Percentiles rank a stretch among this genome's conserved stretches.
These are phyloP conservation scores for Gynochthodes officinalis DNA, from an alignment of 257 asterid species.

Conservation along the genomic window DNA sequence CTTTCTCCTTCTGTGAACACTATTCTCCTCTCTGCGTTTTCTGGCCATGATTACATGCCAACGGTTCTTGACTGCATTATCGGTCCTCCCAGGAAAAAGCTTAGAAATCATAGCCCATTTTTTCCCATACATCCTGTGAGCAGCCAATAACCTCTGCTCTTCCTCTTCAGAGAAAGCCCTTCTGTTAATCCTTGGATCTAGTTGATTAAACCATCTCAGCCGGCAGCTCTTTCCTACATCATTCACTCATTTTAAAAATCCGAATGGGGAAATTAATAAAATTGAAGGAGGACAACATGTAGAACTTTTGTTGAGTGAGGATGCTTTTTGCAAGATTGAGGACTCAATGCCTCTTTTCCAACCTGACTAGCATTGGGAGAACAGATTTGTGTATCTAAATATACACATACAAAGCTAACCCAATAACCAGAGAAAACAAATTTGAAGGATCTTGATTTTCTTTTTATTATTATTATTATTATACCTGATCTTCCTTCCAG, in stretches of 20 bases:
- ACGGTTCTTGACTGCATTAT: constrained; percentile 88
- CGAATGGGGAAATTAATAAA: too few relatives aligned
- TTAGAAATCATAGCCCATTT: constrained; percentile 84
- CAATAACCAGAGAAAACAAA: too few relatives aligned
- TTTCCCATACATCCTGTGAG: constrained; percentile 75
- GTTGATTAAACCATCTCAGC: constrained; percentile 88
- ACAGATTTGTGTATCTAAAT: not conserved
- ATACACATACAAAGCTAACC: not conserved
- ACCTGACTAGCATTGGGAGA: not conserved
- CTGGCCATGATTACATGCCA: constrained; percentile 98
- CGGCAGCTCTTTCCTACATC: constrained; percentile 82
- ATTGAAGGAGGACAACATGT: too few relatives aligned
- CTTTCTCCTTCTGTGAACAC: constrained; percentile 21
- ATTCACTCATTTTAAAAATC: too few relatives aligned
- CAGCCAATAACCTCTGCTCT: constrained; percentile 69
- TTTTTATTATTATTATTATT: too few relatives aligned
- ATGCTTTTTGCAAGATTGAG: not conserved
- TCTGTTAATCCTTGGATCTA: constrained; percentile 82
- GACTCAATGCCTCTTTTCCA: not conserved
- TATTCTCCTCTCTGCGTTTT: constrained; percentile 25
- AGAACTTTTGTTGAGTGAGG: not conserved
- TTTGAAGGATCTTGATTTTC: too few relatives aligned
- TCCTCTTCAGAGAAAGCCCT: constrained; percentile 78
- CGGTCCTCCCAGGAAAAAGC: constrained; percentile 90
- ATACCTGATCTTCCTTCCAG: constrained; percentile 43